Percentiles rank a stretch among this genome's conserved stretches.
These are phyloP conservation scores for Breviolum minutum DNA, from an alignment of 73 alveolate genomes.

Conservation along the genomic window DNA sequence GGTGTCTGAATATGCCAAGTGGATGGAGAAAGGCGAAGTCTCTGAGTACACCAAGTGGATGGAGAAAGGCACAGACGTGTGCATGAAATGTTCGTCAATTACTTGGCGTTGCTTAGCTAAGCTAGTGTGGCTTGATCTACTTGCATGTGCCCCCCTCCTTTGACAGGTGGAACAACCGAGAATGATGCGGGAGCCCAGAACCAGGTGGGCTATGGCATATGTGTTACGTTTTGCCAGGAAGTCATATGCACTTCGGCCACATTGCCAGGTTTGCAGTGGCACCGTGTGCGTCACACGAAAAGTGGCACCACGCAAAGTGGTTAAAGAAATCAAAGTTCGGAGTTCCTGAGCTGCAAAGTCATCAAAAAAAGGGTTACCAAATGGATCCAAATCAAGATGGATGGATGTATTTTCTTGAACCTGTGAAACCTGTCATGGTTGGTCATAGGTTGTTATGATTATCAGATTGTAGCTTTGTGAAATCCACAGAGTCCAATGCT, in stretches of 20 bases:
- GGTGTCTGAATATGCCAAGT: slow-evolving; percentile 77
- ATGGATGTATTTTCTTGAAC: not conserved
- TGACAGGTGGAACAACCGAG: not conserved
- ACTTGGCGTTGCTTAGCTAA: not conserved
- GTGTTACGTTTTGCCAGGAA: too few species aligned
- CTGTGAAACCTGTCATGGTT: not conserved
- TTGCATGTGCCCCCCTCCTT: not conserved
- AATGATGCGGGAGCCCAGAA: not conserved
- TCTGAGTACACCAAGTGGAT: not conserved
- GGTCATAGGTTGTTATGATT: not conserved
- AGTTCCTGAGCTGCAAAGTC: slow-evolving; percentile 13
- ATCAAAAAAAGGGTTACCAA: not conserved
- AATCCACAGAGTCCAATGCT: not conserved
- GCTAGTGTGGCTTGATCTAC: not conserved
- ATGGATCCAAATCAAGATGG: not conserved
- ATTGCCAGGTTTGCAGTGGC: slow-evolving; percentile 54
- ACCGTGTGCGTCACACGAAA: slow-evolving; percentile 13
- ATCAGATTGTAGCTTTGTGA: not conserved
- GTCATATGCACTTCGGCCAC: not conserved
- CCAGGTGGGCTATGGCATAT: too few species aligned
- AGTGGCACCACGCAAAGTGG: slow-evolving; percentile 2
- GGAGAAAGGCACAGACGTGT: not conserved
- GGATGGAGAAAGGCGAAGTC: slow-evolving; percentile 66
- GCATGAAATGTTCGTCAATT: not conserved
- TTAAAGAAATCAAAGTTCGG: slow-evolving; percentile 33